Base-by-base conservation (phyloP, 2,329 filamentous ascomycete species). In the Hypomyces rosellus region DNA sequence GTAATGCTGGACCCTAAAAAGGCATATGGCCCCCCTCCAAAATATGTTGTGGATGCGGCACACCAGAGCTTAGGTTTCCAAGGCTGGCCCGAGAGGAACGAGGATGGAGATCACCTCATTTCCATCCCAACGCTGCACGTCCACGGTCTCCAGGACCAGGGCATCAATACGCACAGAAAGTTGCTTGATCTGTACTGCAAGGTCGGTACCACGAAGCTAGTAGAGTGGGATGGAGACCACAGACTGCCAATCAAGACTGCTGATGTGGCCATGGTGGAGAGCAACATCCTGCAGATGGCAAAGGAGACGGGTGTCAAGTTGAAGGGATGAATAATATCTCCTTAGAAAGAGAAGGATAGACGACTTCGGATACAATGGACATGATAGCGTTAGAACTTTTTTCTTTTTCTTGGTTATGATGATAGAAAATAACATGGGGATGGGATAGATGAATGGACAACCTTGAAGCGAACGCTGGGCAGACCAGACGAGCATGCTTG, bases 221-320 rank as follows among this genome's bases (percentile, higher is more conserved):
- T 91, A 1, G 84, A 89, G 64, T 91, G 87, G 88, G 77, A 88
- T 51, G 87, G 85, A 0, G 76, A 74, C 1, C 88, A 92, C 63
- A 70, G 87, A 5, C 72, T 92, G 45, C 85, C 86, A 2, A 75
- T 91, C 52, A 87, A 86, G 71, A 72, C 69, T 18, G 69, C 66
- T 30, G 86, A 90, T 65, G 84, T 90, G 3, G 72, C 78, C n/a
- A 52, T 54, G 15, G 57, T 70, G 3, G 52, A 56, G 15, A 47
- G 43, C 1, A 46, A 56, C 13, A 65, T 69, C 2, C 33, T 64
- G 25, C 56, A 59, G 15, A 42, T 69, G 34, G 63, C 62, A 3
- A 46, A 40, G 41, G 30, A 46, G 38, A 50, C 54, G 1, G 53
- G 53, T 13, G 48, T 48, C 33, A 30, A 30, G 25, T n/a, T n/a